Evolutionary conservation across 2,329 filamentous ascomycete species (phyloP).

Genomic region (Microdochium trichocladiopsis): DNA sequence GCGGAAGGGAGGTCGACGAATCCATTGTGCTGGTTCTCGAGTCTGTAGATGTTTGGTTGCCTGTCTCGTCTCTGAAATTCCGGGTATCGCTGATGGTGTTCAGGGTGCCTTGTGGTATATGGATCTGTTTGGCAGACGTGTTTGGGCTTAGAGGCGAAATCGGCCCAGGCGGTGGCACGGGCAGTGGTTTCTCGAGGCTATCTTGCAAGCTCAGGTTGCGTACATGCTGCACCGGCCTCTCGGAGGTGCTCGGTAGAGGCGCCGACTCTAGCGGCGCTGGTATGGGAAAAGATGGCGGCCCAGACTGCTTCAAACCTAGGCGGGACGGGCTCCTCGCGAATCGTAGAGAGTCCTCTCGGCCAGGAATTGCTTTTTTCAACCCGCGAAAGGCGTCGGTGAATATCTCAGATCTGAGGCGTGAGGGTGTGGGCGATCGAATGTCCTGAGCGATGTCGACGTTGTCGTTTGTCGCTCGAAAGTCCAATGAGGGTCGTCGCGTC

Average conservation of each 20-base stretch:
- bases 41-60: constrained; percentile 13
- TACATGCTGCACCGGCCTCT: constrained; percentile 35
- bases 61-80: neutral
- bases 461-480: constrained; percentile 15
- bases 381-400: constrained; percentile 45
- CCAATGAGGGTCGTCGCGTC: neutral
- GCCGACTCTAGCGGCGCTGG: constrained; percentile 14
- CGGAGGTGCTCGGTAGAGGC: constrained; percentile 11
- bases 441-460: constrained; percentile 12
- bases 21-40: constrained; percentile 43
- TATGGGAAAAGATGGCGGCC: constrained; percentile 5
- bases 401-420: constrained; percentile 36
- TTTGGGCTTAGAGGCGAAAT: constrained; percentile 24
- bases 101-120: constrained; percentile 8
- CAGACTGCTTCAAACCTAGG: constrained; percentile 24
- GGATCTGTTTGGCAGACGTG: constrained; percentile 12
- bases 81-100: constrained; percentile 24
- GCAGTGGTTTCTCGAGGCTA: constrained; percentile 51
- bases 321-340: constrained; percentile 37
- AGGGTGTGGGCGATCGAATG: constrained; percentile 14
- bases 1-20: constrained; percentile 20
- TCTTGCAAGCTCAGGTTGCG: constrained; percentile 46
- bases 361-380: constrained; percentile 38
- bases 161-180: constrained; percentile 36
- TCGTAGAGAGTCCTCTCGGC: constrained; percentile 33